Conservation (phyloP, 345 rosid genomes). For the Camelina sativa region DNA sequence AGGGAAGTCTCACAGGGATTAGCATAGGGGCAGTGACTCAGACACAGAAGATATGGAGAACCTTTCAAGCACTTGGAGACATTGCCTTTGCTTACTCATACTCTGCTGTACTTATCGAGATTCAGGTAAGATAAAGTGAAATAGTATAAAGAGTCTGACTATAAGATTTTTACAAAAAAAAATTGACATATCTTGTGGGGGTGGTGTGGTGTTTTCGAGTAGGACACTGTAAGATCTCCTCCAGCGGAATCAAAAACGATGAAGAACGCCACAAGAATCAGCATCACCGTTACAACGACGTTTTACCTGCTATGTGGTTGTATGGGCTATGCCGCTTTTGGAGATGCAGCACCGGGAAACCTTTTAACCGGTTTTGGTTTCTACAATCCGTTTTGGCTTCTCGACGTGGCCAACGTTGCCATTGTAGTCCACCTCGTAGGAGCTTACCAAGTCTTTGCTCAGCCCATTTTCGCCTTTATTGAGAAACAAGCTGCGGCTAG, state of each 20-base stretch:
- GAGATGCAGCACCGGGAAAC: conserved; percentile 73
- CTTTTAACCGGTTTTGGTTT: conserved; percentile 81
- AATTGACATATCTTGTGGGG: too few species aligned
- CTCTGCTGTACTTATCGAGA: conserved; percentile 74
- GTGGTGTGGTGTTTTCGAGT: neutral
- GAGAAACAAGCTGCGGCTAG: conserved; percentile 51
- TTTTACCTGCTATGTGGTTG: conserved; percentile 66
- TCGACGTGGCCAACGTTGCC: conserved; percentile 72
- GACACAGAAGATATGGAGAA: conserved; percentile 79
- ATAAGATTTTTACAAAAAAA: too few species aligned
- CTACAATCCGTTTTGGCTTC: conserved; percentile 76
- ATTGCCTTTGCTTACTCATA: conserved; percentile 88
- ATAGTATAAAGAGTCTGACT: too few species aligned
- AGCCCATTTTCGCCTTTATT: conserved; percentile 70
- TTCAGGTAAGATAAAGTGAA: conserved; percentile 57
- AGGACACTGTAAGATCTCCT: conserved; percentile 57
- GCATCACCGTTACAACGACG: conserved; percentile 48
- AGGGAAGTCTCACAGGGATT: conserved; percentile 77
- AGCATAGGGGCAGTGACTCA: conserved; percentile 65
- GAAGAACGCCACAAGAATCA: conserved; percentile 51
- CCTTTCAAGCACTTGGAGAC: conserved; percentile 87
- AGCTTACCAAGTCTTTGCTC: conserved; percentile 80
- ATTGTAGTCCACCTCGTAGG: conserved; percentile 74
- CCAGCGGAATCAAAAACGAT: conserved; percentile 58
- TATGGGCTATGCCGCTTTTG: conserved; percentile 76